These are phyloP conservation scores for Daldinia childiae DNA, from an alignment of 495 filamentous ascomycete genomes.

Conservation along the genomic window DNA sequence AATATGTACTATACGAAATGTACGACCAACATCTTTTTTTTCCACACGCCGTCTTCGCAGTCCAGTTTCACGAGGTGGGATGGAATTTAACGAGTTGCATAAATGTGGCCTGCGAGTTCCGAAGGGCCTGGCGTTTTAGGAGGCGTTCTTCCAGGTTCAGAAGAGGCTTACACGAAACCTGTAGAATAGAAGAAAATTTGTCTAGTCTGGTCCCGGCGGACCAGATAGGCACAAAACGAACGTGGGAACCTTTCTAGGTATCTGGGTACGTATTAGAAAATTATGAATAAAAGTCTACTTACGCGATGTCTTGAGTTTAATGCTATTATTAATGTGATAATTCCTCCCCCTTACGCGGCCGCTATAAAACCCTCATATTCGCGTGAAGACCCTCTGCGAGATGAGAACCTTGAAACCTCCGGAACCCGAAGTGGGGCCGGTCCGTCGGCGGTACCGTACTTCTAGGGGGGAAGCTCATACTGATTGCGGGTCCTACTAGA, in stretches of 20 bases:
- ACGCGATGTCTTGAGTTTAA: background rate
- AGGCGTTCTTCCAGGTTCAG: conserved; percentile 11
- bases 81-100: conserved; percentile 28
- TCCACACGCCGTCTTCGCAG: conserved; percentile 9
- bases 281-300: background rate
- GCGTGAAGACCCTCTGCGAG: too few species aligned
- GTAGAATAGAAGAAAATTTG: conserved; percentile 5
- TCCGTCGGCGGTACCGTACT: background rate
- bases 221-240: background rate
- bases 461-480: background rate
- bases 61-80: background rate
- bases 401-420: background rate
- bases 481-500: background rate
- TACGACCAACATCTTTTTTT: conserved; percentile 28
- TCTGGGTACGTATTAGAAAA: background rate
- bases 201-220: background rate
- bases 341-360: too few species aligned
- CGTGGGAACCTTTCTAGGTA: background rate
- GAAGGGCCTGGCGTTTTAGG: conserved; percentile 29
- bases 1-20: conserved; percentile 38
- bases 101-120: conserved; percentile 9
- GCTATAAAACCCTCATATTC: too few species aligned
- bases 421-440: background rate
- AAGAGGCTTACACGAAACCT: background rate
- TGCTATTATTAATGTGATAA: background rate